Evolutionary conservation across 2,329 filamentous ascomycete genomes (phyloP).

Genomic region (Remersonia thermophila): DNA sequence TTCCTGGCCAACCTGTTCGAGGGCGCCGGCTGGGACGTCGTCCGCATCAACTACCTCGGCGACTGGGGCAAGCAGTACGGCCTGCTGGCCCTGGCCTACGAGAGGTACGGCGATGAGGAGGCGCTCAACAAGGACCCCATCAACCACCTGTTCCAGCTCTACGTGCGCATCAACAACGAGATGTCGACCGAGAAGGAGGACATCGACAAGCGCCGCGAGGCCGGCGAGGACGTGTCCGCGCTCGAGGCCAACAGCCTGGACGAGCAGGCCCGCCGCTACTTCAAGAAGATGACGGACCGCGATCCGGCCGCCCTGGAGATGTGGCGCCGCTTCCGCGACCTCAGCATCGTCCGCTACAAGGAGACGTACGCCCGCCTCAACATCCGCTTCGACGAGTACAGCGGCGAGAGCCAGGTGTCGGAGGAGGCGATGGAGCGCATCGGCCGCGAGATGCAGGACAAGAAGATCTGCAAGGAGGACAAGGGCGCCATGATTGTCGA

Average conservation of each 20-base stretch:
- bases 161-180: conserved; percentile 63
- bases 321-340: conserved; percentile 54
- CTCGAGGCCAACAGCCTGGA: conserved; percentile 49
- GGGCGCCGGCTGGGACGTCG: conserved; percentile 59
- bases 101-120: conserved; percentile 63
- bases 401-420: conserved; percentile 62
- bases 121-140: conserved; percentile 61
- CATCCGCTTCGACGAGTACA: conserved; percentile 60
- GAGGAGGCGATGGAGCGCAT: conserved; percentile 54
- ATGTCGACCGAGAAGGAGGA: conserved; percentile 54
- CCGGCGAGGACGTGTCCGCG: conserved; percentile 36
- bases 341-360: conserved; percentile 55
- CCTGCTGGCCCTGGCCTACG: conserved; percentile 61
- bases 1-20: conserved; percentile 64
- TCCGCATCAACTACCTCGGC: conserved; percentile 64
- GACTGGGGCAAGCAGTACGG: conserved; percentile 74
- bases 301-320: conserved; percentile 47
- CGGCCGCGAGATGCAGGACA: conserved; percentile 49
- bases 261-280: conserved; percentile 62
- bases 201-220: conserved; percentile 44
- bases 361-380: conserved; percentile 58
- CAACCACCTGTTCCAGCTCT: conserved; percentile 71
- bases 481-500: conserved; percentile 63
- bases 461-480: conserved; percentile 53
- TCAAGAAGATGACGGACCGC: conserved; percentile 58